Conservation (phyloP, 441 rosid species). For the Pelargonium australe region DNA sequence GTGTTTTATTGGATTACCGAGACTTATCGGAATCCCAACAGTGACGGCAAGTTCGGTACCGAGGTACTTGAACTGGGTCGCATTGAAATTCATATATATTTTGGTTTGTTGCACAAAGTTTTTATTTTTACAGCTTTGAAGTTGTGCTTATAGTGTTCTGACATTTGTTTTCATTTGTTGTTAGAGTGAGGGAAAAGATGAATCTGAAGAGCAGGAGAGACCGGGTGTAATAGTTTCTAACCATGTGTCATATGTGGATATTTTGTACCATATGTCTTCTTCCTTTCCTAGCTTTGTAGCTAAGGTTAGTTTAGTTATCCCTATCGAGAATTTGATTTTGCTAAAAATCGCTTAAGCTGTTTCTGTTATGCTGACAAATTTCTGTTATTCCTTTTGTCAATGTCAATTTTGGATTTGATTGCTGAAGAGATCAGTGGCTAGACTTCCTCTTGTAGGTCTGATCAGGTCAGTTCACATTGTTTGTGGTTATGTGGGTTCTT, state of each 20-base stretch:
- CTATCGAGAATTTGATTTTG: background rate
- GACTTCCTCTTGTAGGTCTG: conserved; percentile 91
- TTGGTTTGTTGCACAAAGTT: background rate
- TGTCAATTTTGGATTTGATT: conserved; percentile 26
- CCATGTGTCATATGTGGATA: conserved; percentile 84
- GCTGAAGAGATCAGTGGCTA: conserved; percentile 95
- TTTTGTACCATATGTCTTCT: conserved; percentile 89
- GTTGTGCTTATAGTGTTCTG: background rate
- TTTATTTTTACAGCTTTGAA: background rate
- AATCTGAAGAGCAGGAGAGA: conserved; percentile 48
- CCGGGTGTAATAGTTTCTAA: conserved; percentile 83
- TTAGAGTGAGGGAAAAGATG: conserved; percentile 36
- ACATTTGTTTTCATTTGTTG: conserved; percentile 14
- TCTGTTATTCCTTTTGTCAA: conserved; percentile 21
- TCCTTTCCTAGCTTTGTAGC: conserved; percentile 96
- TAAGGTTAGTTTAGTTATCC: conserved; percentile 53
- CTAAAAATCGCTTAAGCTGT: background rate
- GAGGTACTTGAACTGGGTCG: background rate
- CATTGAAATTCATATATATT: background rate
- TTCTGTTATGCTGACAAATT: conserved; percentile 28
- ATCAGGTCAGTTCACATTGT: conserved; percentile 61
- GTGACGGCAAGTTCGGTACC: background rate
- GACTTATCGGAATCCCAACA: conserved; percentile 28
- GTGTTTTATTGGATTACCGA: conserved; percentile 82
- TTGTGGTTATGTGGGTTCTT: background rate